These are phyloP conservation scores for Zostera marina DNA, from an alignment of 116 monocot genomes.

Conservation along the genomic window DNA sequence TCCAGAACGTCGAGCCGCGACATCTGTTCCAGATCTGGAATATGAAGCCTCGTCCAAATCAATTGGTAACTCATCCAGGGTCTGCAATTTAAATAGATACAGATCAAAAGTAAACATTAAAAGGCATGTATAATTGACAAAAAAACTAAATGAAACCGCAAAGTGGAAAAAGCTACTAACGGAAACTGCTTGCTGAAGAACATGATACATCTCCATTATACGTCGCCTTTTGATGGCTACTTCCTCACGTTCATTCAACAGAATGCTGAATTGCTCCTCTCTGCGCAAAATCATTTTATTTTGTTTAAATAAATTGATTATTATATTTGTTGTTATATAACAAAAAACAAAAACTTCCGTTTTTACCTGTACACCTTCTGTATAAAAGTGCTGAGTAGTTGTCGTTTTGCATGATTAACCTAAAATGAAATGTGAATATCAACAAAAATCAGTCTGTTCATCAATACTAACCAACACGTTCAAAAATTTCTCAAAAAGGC, in stretches of 20 bases:
- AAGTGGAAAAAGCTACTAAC: conserved; percentile 7
- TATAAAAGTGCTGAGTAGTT: conserved; percentile 14
- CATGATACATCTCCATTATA: conserved; percentile 10
- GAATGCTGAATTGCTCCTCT: conserved; percentile 13
- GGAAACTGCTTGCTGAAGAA: conserved; percentile 20
- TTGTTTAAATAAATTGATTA: neutral
- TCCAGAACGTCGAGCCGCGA: neutral
- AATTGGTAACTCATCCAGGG: conserved; percentile 19
- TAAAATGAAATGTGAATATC: neutral
- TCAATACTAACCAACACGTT: too few species aligned
- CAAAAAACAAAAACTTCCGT: neutral
- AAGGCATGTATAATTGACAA: neutral
- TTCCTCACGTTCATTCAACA: conserved; percentile 21
- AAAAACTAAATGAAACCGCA: neutral
- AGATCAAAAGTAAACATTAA: neutral
- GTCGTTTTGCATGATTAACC: conserved; percentile 22
- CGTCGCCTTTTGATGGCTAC: conserved; percentile 12
- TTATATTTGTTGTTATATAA: neutral
- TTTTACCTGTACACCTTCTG: conserved; percentile 18
- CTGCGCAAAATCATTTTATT: conserved; percentile 5
- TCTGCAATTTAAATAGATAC: conserved; percentile 7
- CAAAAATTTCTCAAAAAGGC: too few species aligned
- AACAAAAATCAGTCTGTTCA: too few species aligned
- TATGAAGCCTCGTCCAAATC: conserved; percentile 22
- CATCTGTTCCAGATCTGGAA: conserved; percentile 4